A percentile compares a stretch with the other conserved stretches of the same genome.
Evolutionary conservation across 768 basidiomycete species (phyloP).

Genomic region (Asterophora lycoperdoides): DNA sequence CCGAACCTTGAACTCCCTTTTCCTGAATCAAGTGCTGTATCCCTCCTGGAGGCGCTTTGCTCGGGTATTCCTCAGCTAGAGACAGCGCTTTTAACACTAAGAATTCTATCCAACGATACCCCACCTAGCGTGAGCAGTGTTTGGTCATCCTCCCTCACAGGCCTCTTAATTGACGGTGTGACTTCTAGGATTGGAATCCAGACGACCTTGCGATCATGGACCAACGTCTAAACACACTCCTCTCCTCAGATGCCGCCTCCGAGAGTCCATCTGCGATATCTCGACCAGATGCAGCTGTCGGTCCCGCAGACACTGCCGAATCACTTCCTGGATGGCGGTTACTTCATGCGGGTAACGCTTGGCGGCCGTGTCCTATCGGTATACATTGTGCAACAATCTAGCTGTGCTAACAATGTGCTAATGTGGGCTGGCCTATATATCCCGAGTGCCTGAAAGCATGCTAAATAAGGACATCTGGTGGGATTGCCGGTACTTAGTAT

Average conservation of each 20-base stretch:
- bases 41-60: constrained; percentile 40
- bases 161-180: neutral
- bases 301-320: neutral
- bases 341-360: constrained; percentile 38
- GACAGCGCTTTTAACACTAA: constrained; percentile 20
- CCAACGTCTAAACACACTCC: constrained; percentile 40
- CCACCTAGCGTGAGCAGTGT: constrained; percentile 18
- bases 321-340: constrained; percentile 51
- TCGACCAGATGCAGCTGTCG: neutral
- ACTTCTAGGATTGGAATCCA: constrained; percentile 44
- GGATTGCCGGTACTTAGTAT: too few relatives aligned
- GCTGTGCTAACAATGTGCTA: neutral
- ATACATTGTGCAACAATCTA: constrained; percentile 29
- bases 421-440: neutral
- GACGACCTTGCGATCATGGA: constrained; percentile 53
- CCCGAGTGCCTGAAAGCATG: neutral
- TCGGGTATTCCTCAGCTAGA: constrained; percentile 32
- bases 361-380: constrained; percentile 71
- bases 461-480: too few relatives aligned
- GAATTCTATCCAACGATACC: constrained; percentile 13
- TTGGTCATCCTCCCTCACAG: constrained; percentile 4
- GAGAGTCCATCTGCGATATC: constrained; percentile 1
- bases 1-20: neutral
- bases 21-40: constrained; percentile 18
- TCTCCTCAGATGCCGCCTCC: constrained; percentile 17